Evolutionary conservation across 805 yeast species (phyloP).

Genomic region (Saitoella complicata): DNA sequence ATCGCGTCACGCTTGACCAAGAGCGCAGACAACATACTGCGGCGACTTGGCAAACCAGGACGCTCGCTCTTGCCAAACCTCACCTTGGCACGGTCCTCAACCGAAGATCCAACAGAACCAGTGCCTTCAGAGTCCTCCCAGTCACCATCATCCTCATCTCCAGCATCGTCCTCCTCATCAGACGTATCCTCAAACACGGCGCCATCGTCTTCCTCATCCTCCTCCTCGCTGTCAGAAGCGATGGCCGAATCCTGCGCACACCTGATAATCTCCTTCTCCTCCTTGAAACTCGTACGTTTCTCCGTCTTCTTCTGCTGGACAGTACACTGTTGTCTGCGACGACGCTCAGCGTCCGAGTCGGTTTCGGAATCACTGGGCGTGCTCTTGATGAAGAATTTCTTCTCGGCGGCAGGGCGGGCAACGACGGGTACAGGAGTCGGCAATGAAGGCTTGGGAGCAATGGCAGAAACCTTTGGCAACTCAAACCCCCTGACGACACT

Average conservation of each 20-base stretch:
- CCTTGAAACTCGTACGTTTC: slow-evolving; percentile 10
- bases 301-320: no score
- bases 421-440: no score
- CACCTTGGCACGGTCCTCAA: slow-evolving; percentile 20
- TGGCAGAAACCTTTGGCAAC: no score
- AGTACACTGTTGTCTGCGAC: neutral
- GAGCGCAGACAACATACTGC: slow-evolving; percentile 25
- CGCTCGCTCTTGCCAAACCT: slow-evolving; percentile 18
- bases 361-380: slow-evolving; percentile 17
- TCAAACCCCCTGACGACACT: no score
- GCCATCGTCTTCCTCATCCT: slow-evolving; percentile 4
- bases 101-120: slow-evolving; percentile 23
- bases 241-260: neutral
- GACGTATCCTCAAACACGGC: slow-evolving; percentile 8
- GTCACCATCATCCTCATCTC: slow-evolving; percentile 17
- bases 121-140: slow-evolving; percentile 1
- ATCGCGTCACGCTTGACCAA: no score
- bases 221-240: slow-evolving; percentile 3
- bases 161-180: slow-evolving; percentile 5
- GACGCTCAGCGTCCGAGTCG: slow-evolving; percentile 11
- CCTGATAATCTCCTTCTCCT: slow-evolving; percentile 8
- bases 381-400: slow-evolving; percentile 26
- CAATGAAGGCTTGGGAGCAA: no score
- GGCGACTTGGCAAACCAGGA: slow-evolving; percentile 18
- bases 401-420: slow-evolving; percentile 2